Conservation (phyloP, 2,329 filamentous ascomycete genomes). For the Alternaria angustiovoidea region DNA sequence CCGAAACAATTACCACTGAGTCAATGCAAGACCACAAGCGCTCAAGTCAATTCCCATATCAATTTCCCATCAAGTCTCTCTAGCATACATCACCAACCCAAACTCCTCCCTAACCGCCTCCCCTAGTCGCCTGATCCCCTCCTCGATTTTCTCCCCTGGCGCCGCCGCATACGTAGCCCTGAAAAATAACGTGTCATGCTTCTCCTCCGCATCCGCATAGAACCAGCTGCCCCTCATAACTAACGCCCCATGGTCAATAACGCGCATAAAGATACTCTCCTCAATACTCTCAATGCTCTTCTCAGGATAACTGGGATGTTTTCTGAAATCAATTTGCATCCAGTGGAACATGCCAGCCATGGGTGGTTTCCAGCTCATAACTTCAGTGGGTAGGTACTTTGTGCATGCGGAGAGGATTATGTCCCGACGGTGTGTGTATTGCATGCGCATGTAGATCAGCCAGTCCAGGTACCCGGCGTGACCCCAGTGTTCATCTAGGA, state of each 20-base stretch:
- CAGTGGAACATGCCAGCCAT: constrained; percentile 95
- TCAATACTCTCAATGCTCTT: constrained; percentile 71
- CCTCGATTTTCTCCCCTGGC: constrained; percentile 59
- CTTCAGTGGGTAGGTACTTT: constrained; percentile 73
- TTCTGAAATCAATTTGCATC: constrained; percentile 72
- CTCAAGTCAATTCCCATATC: not conserved
- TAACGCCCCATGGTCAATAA: constrained; percentile 79
- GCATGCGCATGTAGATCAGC: constrained; percentile 80
- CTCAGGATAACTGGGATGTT: constrained; percentile 67
- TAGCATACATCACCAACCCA: constrained; percentile 48
- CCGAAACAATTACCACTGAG: not conserved
- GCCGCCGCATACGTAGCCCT: constrained; percentile 89
- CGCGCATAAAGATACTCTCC: constrained; percentile 82
- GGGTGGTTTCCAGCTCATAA: constrained; percentile 82
- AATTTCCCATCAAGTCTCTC: not conserved
- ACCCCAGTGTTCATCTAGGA: constrained; percentile 94
- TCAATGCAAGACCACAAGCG: constrained; percentile 6
- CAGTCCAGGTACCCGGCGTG: constrained; percentile 89
- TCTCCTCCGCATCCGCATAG: constrained; percentile 71
- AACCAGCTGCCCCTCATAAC: constrained; percentile 92
- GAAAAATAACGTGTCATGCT: constrained; percentile 77
- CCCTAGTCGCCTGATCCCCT: constrained; percentile 70
- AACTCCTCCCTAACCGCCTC: constrained; percentile 73
- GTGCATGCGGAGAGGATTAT: constrained; percentile 82
- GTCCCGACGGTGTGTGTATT: constrained; percentile 83